Evolutionary conservation across 1,284 basidiomycete species (phyloP), one percentile per base, ranked within the genome.

Genomic region (Trametes versicolor): DNA sequence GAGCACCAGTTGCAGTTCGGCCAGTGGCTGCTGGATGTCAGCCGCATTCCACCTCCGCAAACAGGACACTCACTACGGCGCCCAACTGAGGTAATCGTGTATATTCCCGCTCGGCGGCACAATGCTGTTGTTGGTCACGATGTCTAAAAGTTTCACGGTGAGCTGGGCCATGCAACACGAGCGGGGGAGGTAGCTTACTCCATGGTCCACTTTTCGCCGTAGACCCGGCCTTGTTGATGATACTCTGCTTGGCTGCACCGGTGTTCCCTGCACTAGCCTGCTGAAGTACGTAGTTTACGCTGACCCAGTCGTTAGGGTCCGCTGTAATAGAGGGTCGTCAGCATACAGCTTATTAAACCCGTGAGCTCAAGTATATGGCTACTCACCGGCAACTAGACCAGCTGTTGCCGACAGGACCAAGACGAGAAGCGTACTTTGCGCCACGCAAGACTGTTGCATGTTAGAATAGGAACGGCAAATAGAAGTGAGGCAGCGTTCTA

Each of bases 11-110:
- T 82, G 69, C 88, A 90, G 64, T 88, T 76, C 5, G 88, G 87
- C 87, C 87, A 89, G 74, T 84, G 84, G 67, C 88, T 90, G 65
- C 0, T 9, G 2, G 10, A 29, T 36, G 36, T 65, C 39, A 67
- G 73, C 59, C 45, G 34, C 27, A 10, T 25, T n/a, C 37, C 15
- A 9, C 15, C n/a, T 25, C 48, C 25, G 9, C 13, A 5, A 6
- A 15, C 5, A 4, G 9, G 15, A 48, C 25, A 77, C 83, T 72
- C 72, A 86, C 86, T 87, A 88, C 1, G 86, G 86, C 32, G 85
- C 86, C 82, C 83, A 87, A 66, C 85, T 86, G 58, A 87, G 71
- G 70, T 87, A 87, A 71, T 87, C 85, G 52, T 79, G 81, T 21
- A 75, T 61, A 68, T 87, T 75, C 8, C 79, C 75, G 79, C 82